Conservation (phyloP, 2,329 filamentous ascomycete genomes). For the Aspergillus viridinutans region DNA sequence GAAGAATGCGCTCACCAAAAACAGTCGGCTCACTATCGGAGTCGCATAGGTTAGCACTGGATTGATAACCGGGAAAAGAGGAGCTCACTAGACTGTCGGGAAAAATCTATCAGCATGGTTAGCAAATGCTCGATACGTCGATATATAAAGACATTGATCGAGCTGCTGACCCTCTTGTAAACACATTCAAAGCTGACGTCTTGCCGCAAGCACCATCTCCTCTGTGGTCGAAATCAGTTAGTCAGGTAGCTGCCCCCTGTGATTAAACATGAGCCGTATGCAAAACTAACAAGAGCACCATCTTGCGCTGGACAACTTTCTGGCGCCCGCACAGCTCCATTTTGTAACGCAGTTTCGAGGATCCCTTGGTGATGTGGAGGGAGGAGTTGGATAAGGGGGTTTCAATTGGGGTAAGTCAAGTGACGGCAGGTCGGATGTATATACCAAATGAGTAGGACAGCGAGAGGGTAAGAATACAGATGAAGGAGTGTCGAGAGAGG, state of each 20-base stretch:
- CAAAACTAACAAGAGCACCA: slow-evolving; percentile 71
- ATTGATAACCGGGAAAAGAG: background rate
- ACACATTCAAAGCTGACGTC: slow-evolving; percentile 95
- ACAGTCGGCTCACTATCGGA: slow-evolving; percentile 75
- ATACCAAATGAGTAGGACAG: background rate
- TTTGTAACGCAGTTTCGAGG: slow-evolving; percentile 14
- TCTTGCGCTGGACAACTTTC: slow-evolving; percentile 91
- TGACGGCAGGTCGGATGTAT: background rate
- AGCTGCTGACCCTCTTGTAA: slow-evolving; percentile 78
- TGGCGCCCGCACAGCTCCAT: slow-evolving; percentile 65
- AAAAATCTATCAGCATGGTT: slow-evolving; percentile 65
- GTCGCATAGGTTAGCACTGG: slow-evolving; percentile 19
- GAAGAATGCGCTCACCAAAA: slow-evolving; percentile 54
- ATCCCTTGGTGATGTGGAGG: slow-evolving; percentile 6
- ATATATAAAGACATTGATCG: slow-evolving; percentile 6
- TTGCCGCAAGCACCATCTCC: slow-evolving; percentile 96
- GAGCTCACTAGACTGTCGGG: slow-evolving; percentile 80
- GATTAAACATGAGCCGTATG: background rate
- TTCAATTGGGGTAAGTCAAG: slow-evolving; percentile 30
- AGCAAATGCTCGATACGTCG: slow-evolving; percentile 9
- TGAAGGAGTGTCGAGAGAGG: background rate
- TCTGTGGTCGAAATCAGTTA: slow-evolving; percentile 43
- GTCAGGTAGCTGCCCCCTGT: slow-evolving; percentile 16
- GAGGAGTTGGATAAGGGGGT: slow-evolving; percentile 26
- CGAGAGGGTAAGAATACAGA: background rate